Conservation (phyloP, 2,329 filamentous ascomycete species). For the Chaetomiaceae sp. region DNA sequence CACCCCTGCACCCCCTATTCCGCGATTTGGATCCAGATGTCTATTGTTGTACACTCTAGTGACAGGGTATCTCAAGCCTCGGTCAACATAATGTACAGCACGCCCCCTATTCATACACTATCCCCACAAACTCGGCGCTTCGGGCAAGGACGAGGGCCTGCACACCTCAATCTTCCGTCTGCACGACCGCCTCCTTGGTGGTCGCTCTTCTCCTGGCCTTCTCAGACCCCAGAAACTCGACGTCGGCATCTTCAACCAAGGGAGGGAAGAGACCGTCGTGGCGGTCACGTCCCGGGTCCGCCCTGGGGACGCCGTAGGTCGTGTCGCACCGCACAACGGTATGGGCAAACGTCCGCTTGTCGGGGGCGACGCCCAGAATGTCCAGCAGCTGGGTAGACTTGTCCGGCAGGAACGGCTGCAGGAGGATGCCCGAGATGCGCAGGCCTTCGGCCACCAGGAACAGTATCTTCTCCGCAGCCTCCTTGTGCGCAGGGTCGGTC, state of each 20-base stretch:
- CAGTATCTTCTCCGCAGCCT: constrained; percentile 54
- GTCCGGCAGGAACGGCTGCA: constrained; percentile 86
- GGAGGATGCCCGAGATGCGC: constrained; percentile 73
- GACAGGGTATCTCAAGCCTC: constrained; percentile 7
- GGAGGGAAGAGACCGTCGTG: constrained; percentile 51
- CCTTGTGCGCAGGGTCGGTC: constrained; percentile 29
- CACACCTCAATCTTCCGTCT: constrained; percentile 23
- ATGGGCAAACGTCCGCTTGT: constrained; percentile 58
- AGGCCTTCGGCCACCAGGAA: constrained; percentile 71
- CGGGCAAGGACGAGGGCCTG: neutral
- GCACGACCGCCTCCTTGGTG: constrained; percentile 24
- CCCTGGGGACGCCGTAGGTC: constrained; percentile 56
- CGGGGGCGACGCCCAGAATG: constrained; percentile 64
- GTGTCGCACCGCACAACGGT: constrained; percentile 61
- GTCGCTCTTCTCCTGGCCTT: constrained; percentile 11
- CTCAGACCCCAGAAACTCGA: neutral
- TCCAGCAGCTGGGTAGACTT: constrained; percentile 72
- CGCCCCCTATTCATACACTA: constrained; percentile 10
- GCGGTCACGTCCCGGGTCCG: constrained; percentile 34
- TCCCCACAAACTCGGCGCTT: neutral
- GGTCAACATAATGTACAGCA: neutral
- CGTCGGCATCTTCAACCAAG: constrained; percentile 34
- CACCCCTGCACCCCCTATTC: neutral
- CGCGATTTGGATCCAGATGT: neutral
- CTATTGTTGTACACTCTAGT: constrained; percentile 5